Base-by-base conservation (phyloP, 2,329 filamentous ascomycete genomes). In the Coniochaeta pulveracea region DNA sequence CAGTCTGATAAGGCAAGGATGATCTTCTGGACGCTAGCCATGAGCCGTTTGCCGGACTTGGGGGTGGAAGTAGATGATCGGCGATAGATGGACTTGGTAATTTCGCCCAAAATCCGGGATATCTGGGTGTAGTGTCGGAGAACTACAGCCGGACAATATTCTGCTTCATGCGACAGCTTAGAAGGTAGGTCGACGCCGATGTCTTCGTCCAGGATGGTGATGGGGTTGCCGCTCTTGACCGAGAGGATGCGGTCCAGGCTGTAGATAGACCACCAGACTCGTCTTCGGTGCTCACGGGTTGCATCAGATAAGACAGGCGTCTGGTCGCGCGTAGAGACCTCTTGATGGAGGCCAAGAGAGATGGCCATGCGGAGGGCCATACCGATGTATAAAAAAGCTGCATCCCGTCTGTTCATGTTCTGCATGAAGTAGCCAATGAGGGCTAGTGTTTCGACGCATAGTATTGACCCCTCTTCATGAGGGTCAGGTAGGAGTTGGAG, bases 221-320 rank as follows among this genome's bases (percentile, higher is more conserved):
- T 57, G 1, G 68, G 67, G 40, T 70, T 67, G 6, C 68, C 68
- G 2, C 63, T 66, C 39, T 71, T 72, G 37, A 67, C 63, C 3
- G 61, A 64, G 2, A 71, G 49, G 18, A 72, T 61, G 10, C 64
- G 54, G 44, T 72, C 68, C 23, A 72, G 50, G 40, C 65, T 69
- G 43, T 72, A 72, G 2, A 71, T 60, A 19, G 63, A 69, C 68
- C 68, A 72, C 67, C 67, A 72, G 4, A 67, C 57, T 6, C 66
- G 57, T 6, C 69, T 58, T 7, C 68, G 57, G 36, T 63, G 64
- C 38, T 72, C 68, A 22, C 60, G 54, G 9, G 56, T 55, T 1
- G 50, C 49, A 11, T 60, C 55, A 35, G 58, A 57, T 5, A 67
- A 49, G 15, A 10, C 19, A 25, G 17, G 8, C 24, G 27, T 26